These are phyloP conservation scores for Miamiensis avidus DNA, from an alignment of 169 alveolate species.

Conservation along the genomic window DNA sequence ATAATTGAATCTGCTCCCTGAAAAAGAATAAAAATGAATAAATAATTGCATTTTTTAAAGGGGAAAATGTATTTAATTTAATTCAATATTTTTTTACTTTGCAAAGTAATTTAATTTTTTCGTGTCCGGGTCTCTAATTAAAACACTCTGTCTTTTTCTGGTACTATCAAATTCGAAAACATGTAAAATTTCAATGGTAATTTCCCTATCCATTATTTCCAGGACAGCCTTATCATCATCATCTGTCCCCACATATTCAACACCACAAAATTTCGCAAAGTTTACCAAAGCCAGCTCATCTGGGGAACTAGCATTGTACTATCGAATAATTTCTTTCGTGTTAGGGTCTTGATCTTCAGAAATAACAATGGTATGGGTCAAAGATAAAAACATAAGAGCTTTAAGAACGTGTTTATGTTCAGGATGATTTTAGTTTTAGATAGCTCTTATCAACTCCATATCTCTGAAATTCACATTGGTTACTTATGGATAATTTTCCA, in stretches of 20 bases:
- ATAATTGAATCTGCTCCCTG: slow-evolving; percentile 83
- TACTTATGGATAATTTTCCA: slow-evolving; percentile 18
- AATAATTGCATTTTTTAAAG: no score
- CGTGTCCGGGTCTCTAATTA: slow-evolving; percentile 76
- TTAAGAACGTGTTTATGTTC: slow-evolving; percentile 1
- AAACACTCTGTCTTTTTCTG: slow-evolving; percentile 95
- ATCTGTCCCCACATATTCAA: slow-evolving; percentile 59
- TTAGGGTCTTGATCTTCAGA: slow-evolving; percentile 19
- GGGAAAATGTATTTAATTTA: no score
- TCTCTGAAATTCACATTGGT: slow-evolving; percentile 43
- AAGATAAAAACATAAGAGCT: slow-evolving; percentile 8
- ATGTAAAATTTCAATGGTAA: slow-evolving; percentile 84
- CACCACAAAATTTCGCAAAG: slow-evolving; percentile 73
- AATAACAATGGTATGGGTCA: slow-evolving; percentile 32
- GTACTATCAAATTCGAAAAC: slow-evolving; percentile 92
- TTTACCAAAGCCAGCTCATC: slow-evolving; percentile 82
- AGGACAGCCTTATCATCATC: slow-evolving; percentile 40
- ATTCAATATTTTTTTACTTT: slow-evolving; percentile 28
- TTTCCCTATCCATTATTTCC: slow-evolving; percentile 2
- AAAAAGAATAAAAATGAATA: no score
- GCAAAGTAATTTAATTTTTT: slow-evolving; percentile 58
- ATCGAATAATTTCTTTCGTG: slow-evolving; percentile 20
- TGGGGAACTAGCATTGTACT: slow-evolving; percentile 76
- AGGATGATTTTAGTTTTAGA: slow-evolving; percentile 20
- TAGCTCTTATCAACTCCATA: slow-evolving; percentile 5